phyloP scores from a whole-genome alignment of 2,329 filamentous ascomycete genomes.

The Fusarium nematophilum region DNA sequence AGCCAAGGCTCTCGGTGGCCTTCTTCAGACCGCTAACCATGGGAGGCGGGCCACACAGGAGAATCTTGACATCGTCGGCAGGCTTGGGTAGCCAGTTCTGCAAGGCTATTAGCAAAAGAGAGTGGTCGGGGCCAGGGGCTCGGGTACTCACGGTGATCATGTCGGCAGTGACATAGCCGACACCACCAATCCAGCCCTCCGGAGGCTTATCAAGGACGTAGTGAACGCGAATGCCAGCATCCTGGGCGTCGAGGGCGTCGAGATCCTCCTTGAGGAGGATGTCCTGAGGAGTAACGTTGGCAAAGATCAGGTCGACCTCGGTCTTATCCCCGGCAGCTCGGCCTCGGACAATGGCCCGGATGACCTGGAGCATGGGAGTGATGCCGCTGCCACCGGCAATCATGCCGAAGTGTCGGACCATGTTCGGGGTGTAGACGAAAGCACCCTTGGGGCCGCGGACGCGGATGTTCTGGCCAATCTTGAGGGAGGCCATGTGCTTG shows the following conservation, averaged over 20 bases:
- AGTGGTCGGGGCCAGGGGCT: constrained; percentile 23
- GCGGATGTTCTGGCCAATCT: constrained; percentile 87
- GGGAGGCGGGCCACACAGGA: constrained; percentile 94
- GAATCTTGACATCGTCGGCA: constrained; percentile 88
- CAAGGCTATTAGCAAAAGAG: constrained; percentile 33
- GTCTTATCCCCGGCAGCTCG: constrained; percentile 84
- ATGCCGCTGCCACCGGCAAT: constrained; percentile 97
- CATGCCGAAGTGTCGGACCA: constrained; percentile 97
- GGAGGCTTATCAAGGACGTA: constrained; percentile 98
- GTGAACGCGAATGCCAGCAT: constrained; percentile 86
- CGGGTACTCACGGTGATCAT: constrained; percentile 82
- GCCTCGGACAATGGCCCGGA: constrained; percentile 88
- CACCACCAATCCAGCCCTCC: constrained; percentile 88
- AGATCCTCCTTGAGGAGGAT: constrained; percentile 95
- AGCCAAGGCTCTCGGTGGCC: constrained; percentile 87
- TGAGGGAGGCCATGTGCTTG: constrained; percentile 86
- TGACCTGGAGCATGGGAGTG: constrained; percentile 97
- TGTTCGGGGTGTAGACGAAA: constrained; percentile 97
- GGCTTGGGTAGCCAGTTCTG: constrained; percentile 85
- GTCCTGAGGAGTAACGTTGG: constrained; percentile 93
- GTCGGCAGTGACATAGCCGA: constrained; percentile 93
- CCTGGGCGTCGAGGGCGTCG: constrained; percentile 80
- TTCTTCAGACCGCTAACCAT: constrained; percentile 99
- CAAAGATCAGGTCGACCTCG: constrained; percentile 93
- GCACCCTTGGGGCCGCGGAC: constrained; percentile 96